phyloP scores from a whole-genome alignment of 768 basidiomycete species.

The Arthromyces matolae region DNA sequence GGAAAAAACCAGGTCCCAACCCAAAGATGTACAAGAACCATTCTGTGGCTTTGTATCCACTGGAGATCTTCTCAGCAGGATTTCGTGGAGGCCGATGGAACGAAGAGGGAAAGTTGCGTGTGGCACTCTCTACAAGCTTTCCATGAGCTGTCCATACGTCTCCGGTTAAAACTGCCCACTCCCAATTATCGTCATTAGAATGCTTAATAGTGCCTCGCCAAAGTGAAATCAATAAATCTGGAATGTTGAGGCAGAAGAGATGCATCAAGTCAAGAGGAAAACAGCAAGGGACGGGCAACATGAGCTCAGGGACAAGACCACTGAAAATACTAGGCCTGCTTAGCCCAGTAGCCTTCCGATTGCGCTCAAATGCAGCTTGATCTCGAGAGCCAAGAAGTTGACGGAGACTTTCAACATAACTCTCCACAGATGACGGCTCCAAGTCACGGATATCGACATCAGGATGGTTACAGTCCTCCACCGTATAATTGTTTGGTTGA shows the following conservation, averaged over 20 bases:
- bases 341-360: too few species aligned
- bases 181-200: too few species aligned
- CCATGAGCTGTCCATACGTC: slow-evolving; percentile 1
- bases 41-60: slow-evolving; percentile 28
- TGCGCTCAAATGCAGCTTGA: too few species aligned
- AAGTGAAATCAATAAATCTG: slow-evolving; percentile 3
- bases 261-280: slow-evolving; percentile 6
- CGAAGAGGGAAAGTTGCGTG: slow-evolving; percentile 11
- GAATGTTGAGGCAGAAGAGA: not conserved
- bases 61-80: slow-evolving; percentile 26
- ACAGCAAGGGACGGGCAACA: slow-evolving; percentile 5
- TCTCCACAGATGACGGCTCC: too few species aligned
- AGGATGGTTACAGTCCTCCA: too few species aligned
- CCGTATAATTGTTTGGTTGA: too few species aligned
- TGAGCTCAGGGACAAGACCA: not conserved
- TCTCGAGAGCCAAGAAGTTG: too few species aligned
- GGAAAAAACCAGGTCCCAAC: slow-evolving; percentile 24
- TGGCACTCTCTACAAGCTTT: too few species aligned
- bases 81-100: slow-evolving; percentile 27
- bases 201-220: too few species aligned
- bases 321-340: slow-evolving; percentile 2
- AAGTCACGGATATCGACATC: too few species aligned
- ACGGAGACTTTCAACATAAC: too few species aligned
- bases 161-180: not conserved
- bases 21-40: slow-evolving; percentile 22